Conservation (phyloP, 176 grass and related monocot species). For the Rhipidocladum racemiflorum region DNA sequence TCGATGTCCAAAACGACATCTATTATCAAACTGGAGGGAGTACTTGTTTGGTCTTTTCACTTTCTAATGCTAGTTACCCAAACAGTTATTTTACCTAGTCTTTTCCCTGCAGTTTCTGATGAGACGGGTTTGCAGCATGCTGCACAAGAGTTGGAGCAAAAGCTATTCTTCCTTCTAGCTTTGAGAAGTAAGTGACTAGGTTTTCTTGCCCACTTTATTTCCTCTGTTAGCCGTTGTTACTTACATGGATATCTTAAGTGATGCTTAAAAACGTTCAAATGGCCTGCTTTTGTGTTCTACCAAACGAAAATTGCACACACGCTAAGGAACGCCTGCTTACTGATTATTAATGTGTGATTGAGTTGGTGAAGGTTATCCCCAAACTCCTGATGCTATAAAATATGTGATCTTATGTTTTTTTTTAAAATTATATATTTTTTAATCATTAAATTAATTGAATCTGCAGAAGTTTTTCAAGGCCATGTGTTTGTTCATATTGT, state of each 20-base stretch:
- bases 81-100: slow-evolving; percentile 14
- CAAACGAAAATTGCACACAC: neutral
- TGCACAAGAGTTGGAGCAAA: slow-evolving; percentile 91
- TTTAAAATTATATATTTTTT: slow-evolving; percentile 12
- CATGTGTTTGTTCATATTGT: slow-evolving; percentile 3
- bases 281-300: neutral
- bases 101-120: slow-evolving; percentile 62
- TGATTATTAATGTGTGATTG: neutral
- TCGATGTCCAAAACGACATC: too few species aligned
- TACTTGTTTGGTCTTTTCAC: neutral
- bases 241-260: neutral
- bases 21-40: too few species aligned
- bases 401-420: neutral
- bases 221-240: neutral
- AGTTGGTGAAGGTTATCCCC: neutral
- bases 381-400: neutral
- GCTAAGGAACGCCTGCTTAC: neutral
- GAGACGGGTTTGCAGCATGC: slow-evolving; percentile 81
- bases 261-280: neutral
- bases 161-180: slow-evolving; percentile 55
- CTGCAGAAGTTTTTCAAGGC: neutral
- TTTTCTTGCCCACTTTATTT: slow-evolving; percentile 13
- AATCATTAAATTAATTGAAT: slow-evolving; percentile 12
- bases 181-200: slow-evolving; percentile 65
- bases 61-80: neutral